A percentile compares a stretch with the other conserved stretches of the same genome.
These are phyloP conservation scores for Coniochaeta prunicola DNA, from an alignment of 2,329 filamentous ascomycete genomes.

Conservation along the genomic window DNA sequence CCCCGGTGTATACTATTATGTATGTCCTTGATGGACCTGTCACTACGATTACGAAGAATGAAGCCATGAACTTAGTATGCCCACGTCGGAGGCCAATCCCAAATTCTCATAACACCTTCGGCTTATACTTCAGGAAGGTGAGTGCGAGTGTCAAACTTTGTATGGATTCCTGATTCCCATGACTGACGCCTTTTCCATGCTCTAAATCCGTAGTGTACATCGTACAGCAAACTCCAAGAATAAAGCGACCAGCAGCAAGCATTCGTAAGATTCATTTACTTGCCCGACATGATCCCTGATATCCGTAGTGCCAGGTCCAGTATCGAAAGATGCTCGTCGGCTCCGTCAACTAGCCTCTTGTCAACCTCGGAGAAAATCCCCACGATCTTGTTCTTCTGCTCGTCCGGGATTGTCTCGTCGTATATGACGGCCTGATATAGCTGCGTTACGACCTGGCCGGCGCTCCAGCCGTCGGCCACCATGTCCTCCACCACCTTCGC, in stretches of 20 bases:
- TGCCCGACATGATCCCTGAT: constrained; percentile 59
- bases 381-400: constrained; percentile 86
- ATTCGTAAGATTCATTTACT: constrained; percentile 11
- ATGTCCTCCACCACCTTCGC: constrained; percentile 79
- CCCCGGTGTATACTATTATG: neutral
- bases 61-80: neutral
- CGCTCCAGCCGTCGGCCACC: constrained; percentile 95
- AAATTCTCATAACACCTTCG: neutral
- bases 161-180: neutral
- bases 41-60: neutral
- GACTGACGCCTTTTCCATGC: neutral
- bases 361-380: constrained; percentile 89
- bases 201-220: neutral
- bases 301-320: constrained; percentile 79
- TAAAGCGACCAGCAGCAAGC: neutral
- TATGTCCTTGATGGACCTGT: neutral
- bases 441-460: constrained; percentile 71
- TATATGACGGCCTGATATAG: constrained; percentile 77
- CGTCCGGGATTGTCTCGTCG: constrained; percentile 76
- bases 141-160: neutral
- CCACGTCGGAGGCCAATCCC: too few species aligned
- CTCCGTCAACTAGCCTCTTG: constrained; percentile 88
- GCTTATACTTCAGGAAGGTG: neutral
- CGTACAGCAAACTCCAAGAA: constrained; percentile 21
- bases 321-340: constrained; percentile 89